A percentile compares a stretch with the other conserved stretches of the same genome.
Conservation (phyloP, 306 rosid species). For the Spatholobus suberectus region DNA sequence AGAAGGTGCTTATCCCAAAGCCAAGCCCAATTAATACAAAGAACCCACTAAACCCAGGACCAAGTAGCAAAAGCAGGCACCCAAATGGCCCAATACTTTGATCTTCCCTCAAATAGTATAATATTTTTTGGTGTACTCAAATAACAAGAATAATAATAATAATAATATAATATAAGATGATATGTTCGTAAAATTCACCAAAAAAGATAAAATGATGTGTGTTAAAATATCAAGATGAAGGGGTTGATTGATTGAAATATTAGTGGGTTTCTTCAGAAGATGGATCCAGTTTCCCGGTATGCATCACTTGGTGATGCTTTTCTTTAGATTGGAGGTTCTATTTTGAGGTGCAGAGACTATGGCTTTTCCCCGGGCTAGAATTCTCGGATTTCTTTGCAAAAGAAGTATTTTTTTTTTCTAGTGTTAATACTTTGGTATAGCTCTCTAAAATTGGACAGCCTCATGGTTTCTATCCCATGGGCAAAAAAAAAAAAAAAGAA, state of each 20-base stretch:
- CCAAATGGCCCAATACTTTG: not conserved
- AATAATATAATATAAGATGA: not conserved
- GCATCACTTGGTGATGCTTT: not conserved
- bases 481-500: not conserved
- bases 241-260: not conserved
- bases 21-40: constrained; percentile 55
- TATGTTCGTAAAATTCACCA: not conserved
- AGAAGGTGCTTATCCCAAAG: not conserved
- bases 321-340: not conserved
- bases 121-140: too few species aligned
- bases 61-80: not conserved
- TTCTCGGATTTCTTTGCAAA: too few species aligned
- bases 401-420: not conserved
- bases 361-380: not conserved
- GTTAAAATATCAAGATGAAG: not conserved
- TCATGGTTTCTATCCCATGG: not conserved
- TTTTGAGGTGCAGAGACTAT: not conserved
- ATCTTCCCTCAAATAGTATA: not conserved
- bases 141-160: too few species aligned
- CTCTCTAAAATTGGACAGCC: not conserved
- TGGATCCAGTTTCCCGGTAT: not conserved
- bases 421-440: not conserved
- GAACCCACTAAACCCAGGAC: constrained; percentile 54
- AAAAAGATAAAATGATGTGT: not conserved
- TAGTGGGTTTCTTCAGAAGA: not conserved